Conservation (phyloP, 2,329 filamentous ascomycete species). For the Knufia fluminis region DNA sequence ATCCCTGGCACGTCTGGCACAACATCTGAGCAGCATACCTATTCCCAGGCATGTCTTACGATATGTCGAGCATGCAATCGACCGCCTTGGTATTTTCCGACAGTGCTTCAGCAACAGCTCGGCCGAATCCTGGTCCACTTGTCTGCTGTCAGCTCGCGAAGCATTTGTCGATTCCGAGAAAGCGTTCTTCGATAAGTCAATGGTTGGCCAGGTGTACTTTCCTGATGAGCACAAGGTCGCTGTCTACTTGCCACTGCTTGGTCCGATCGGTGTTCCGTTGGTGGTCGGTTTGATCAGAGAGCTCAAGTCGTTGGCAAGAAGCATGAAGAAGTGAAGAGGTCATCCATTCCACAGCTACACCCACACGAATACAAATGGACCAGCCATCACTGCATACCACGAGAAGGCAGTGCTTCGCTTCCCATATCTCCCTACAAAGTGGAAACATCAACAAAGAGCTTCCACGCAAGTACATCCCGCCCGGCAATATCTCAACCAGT, state of each 20-base stretch:
- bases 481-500: too few relatives aligned
- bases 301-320: constrained; percentile 46
- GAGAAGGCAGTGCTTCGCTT: too few relatives aligned
- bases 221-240: constrained; percentile 97
- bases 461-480: too few relatives aligned
- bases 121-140: constrained; percentile 51
- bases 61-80: constrained; percentile 70
- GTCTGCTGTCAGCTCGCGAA: constrained; percentile 69
- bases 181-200: constrained; percentile 96
- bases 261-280: constrained; percentile 82
- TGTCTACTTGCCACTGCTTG: constrained; percentile 84
- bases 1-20: constrained; percentile 77
- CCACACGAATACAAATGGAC: too few relatives aligned
- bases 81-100: constrained; percentile 55
- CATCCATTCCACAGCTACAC: background rate
- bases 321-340: constrained; percentile 21
- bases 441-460: too few relatives aligned
- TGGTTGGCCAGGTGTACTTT: constrained; percentile 98
- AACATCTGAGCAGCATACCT: constrained; percentile 77
- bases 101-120: constrained; percentile 7
- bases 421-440: too few relatives aligned
- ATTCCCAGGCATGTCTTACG: constrained; percentile 82
- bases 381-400: too few relatives aligned
- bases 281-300: constrained; percentile 78
- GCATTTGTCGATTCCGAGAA: constrained; percentile 84